Percentiles rank a stretch among this genome's conserved stretches.
Conservation (phyloP, 805 yeast species). For the Sugiyamaella mastotermitis region DNA sequence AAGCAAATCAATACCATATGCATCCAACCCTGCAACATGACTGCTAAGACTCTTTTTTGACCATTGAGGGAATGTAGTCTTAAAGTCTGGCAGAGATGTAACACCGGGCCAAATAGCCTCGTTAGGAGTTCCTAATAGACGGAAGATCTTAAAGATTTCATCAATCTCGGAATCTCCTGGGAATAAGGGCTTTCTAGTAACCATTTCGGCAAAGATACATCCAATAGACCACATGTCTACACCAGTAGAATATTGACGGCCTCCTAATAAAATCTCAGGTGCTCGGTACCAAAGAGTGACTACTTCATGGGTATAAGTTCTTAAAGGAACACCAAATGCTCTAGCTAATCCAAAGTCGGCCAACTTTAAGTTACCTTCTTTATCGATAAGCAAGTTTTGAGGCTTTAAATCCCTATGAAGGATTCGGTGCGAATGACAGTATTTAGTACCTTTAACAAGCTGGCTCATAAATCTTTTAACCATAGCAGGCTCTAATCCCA, state of each 20-base stretch:
- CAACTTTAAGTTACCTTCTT: constrained; percentile 86
- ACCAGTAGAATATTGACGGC: constrained; percentile 95
- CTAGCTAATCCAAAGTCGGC: constrained; percentile 95
- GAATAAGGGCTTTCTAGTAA: constrained; percentile 87
- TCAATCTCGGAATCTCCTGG: constrained; percentile 98
- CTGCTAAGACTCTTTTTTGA: constrained; percentile 59
- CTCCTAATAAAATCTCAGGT: constrained; percentile 92
- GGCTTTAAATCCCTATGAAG: constrained; percentile 96
- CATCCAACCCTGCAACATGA: constrained; percentile 72
- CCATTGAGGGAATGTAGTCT: constrained; percentile 92
- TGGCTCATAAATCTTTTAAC: constrained; percentile 92
- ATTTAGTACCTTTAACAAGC: constrained; percentile 80
- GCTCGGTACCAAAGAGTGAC: constrained; percentile 98
- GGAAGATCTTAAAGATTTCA: constrained; percentile 88
- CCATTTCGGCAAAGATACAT: constrained; percentile 97
- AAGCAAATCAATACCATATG: constrained; percentile 77
- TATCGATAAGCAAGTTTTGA: constrained; percentile 88
- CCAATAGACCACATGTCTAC: constrained; percentile 99
- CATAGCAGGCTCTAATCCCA: constrained; percentile 82
- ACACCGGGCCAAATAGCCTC: constrained; percentile 96
- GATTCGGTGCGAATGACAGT: constrained; percentile 92
- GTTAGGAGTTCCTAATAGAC: constrained; percentile 89
- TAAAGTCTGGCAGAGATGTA: constrained; percentile 82
- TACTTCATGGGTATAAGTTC: constrained; percentile 97
- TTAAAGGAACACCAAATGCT: constrained; percentile 94